Evolutionary conservation across 148 eudicot genomes (phyloP).

Genomic region (Talinum fruticosum): DNA sequence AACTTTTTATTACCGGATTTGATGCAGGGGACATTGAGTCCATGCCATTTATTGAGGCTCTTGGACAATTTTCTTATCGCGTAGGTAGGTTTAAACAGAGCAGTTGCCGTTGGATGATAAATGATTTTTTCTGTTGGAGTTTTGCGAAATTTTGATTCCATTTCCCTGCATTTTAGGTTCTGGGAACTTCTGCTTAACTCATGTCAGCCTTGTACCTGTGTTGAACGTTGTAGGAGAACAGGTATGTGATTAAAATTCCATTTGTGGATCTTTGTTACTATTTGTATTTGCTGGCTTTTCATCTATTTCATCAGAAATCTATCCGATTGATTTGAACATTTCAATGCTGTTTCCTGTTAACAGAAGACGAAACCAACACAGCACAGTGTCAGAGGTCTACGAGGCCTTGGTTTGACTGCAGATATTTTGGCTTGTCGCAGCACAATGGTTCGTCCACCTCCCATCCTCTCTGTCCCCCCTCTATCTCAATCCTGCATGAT

Average conservation of each 20-base stretch:
- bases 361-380: slow-evolving; percentile 99
- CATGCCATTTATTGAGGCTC: slow-evolving; percentile 93
- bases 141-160: not conserved
- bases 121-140: not conserved
- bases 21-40: slow-evolving; percentile 90
- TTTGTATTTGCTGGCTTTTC: not conserved
- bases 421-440: slow-evolving; percentile 94
- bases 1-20: slow-evolving; percentile 8
- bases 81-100: slow-evolving; percentile 56
- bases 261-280: not conserved
- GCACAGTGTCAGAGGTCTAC: slow-evolving; percentile 88
- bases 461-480: not conserved
- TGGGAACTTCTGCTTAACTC: slow-evolving; percentile 92
- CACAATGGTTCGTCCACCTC: slow-evolving; percentile 56
- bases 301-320: slow-evolving; percentile 5
- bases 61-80: slow-evolving; percentile 88
- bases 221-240: slow-evolving; percentile 92
- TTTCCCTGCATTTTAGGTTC: slow-evolving; percentile 45
- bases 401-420: slow-evolving; percentile 85
- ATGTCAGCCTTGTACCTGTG: slow-evolving; percentile 97
- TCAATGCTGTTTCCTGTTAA: slow-evolving; percentile 5
- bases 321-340: slow-evolving; percentile 1
- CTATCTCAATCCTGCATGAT: not conserved
- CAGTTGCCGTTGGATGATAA: slow-evolving; percentile 1
- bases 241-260: slow-evolving; percentile 37